A percentile compares a stretch with the other conserved stretches of the same genome.
These are phyloP conservation scores for Neurospora sp. DNA, from an alignment of 495 filamentous ascomycete species.

Conservation along the genomic window DNA sequence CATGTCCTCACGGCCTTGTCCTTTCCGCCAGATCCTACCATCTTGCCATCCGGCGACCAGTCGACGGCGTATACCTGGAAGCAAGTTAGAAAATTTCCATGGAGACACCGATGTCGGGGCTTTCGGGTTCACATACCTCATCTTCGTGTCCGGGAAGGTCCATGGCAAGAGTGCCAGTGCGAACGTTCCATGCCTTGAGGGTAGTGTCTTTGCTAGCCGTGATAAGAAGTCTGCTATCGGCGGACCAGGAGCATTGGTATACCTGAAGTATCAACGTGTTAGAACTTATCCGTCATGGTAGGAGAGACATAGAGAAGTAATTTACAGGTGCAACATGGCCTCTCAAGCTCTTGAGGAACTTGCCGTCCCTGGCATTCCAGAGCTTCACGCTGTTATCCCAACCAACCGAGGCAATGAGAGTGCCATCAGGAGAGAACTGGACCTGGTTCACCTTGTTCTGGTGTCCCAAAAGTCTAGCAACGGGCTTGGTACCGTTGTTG, in stretches of 20 bases:
- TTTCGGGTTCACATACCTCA: constrained; percentile 65
- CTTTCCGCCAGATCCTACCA: constrained; percentile 64
- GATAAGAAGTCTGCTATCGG: constrained; percentile 77
- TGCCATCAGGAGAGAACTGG: constrained; percentile 81
- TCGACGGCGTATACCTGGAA: constrained; percentile 46
- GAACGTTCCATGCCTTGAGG: constrained; percentile 86
- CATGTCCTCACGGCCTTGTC: constrained; percentile 86
- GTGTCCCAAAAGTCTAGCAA: constrained; percentile 82
- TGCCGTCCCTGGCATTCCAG: constrained; percentile 44
- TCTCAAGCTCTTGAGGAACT: constrained; percentile 75
- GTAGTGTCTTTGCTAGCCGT: constrained; percentile 88
- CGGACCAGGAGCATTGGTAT: constrained; percentile 81
- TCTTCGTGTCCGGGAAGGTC: constrained; percentile 93
- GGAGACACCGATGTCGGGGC: not conserved
- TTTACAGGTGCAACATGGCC: constrained; percentile 74
- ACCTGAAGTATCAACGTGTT: constrained; percentile 31
- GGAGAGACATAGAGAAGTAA: not conserved
- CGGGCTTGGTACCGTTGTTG: constrained; percentile 61
- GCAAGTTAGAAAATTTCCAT: not conserved
- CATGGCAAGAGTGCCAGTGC: constrained; percentile 66
- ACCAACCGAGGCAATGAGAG: constrained; percentile 71
- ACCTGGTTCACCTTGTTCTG: constrained; percentile 96
- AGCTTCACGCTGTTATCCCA: constrained; percentile 64
- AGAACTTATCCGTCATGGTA: not conserved
- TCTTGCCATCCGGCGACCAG: constrained; percentile 34